Evolutionary conservation across 768 basidiomycete species (phyloP).

Genomic region (Cytidiella melzeri): DNA sequence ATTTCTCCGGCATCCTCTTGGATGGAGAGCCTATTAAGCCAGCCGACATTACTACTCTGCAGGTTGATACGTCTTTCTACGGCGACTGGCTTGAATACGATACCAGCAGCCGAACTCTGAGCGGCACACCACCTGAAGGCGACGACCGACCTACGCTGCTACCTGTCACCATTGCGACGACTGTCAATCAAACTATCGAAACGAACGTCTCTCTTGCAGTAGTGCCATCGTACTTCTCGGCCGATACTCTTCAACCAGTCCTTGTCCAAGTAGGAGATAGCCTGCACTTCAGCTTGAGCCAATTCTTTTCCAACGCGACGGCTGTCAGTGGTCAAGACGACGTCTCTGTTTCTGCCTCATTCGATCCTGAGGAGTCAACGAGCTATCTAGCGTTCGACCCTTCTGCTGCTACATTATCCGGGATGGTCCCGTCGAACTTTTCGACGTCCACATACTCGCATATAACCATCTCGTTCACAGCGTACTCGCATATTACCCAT

Average conservation of each 20-base stretch:
- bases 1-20: constrained; percentile 59
- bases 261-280: constrained; percentile 43
- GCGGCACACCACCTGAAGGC: constrained; percentile 52
- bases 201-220: constrained; percentile 61
- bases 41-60: constrained; percentile 48
- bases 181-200: constrained; percentile 61
- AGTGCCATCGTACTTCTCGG: constrained; percentile 68
- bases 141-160: constrained; percentile 32
- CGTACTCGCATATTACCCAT: constrained; percentile 59
- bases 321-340: constrained; percentile 31
- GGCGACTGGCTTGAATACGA: constrained; percentile 60
- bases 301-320: constrained; percentile 50
- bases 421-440: constrained; percentile 47
- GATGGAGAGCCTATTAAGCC: constrained; percentile 55
- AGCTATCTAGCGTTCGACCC: constrained; percentile 52
- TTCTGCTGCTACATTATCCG: constrained; percentile 39
- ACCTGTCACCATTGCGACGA: constrained; percentile 56
- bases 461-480: constrained; percentile 55
- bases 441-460: constrained; percentile 25
- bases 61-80: constrained; percentile 54
- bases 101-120: constrained; percentile 44
- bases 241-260: constrained; percentile 49
- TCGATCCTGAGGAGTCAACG: constrained; percentile 42
- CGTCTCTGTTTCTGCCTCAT: constrained; percentile 48
- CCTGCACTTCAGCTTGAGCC: constrained; percentile 47